These are phyloP conservation scores for Cryptococcus jaspeensis DNA, from an alignment of 1,284 basidiomycete species.

Conservation along the genomic window DNA sequence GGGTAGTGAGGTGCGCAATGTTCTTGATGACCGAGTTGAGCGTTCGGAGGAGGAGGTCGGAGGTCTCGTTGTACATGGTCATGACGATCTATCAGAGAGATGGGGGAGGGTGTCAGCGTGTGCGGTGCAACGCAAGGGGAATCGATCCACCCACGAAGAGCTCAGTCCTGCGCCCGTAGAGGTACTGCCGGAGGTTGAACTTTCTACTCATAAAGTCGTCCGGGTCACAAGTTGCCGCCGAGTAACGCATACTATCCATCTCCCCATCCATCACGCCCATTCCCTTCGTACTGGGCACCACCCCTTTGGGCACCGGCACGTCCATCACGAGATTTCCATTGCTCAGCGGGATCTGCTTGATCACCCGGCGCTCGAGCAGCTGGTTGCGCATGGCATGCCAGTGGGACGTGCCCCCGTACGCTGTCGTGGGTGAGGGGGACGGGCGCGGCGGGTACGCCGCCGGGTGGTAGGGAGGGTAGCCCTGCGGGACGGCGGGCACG, in stretches of 20 bases:
- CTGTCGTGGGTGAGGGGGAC: constrained; percentile 15
- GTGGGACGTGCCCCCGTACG: constrained; percentile 35
- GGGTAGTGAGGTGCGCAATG: constrained; percentile 75
- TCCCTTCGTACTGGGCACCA: constrained; percentile 60
- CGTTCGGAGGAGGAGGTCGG: constrained; percentile 75
- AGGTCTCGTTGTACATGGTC: constrained; percentile 96
- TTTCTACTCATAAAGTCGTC: constrained; percentile 58
- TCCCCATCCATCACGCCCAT: constrained; percentile 64
- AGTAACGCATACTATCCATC: constrained; percentile 72
- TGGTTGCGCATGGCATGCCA: constrained; percentile 44
- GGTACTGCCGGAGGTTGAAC: constrained; percentile 79
- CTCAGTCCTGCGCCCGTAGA: constrained; percentile 82
- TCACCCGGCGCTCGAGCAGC: constrained; percentile 54
- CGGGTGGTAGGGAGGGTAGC: constrained; percentile 11
- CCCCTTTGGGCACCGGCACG: constrained; percentile 71
- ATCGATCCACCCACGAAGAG: constrained; percentile 59
- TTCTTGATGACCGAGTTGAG: constrained; percentile 96
- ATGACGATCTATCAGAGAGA: constrained; percentile 68
- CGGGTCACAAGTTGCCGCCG: constrained; percentile 55
- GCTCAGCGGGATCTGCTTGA: constrained; percentile 75
- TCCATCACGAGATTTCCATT: constrained; percentile 82
- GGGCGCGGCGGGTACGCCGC: constrained; percentile 12
- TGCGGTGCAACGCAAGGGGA: neutral
- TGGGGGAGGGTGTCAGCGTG: neutral
- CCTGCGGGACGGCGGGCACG: constrained; percentile 9